These are phyloP conservation scores for Elsinoe arachidis DNA, from an alignment of 2,329 filamentous ascomycete genomes.

Conservation along the genomic window DNA sequence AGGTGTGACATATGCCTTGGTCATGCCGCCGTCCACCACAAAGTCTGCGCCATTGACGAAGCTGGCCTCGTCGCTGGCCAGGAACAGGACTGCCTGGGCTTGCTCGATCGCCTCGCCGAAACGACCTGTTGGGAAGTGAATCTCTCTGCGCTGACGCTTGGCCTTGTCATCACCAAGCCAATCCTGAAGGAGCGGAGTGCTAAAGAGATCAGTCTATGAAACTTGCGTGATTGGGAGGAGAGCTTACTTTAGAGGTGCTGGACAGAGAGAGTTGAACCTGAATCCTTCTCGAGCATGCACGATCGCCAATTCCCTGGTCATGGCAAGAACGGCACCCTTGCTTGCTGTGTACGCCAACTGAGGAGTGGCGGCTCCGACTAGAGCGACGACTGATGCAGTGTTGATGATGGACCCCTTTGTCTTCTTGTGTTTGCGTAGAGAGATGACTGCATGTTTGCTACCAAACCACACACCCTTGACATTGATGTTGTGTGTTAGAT, in stretches of 20 bases:
- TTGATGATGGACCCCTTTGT: slow-evolving; percentile 77
- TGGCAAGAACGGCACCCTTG: slow-evolving; percentile 83
- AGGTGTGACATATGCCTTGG: slow-evolving; percentile 70
- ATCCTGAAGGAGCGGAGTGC: slow-evolving; percentile 81
- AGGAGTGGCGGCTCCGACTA: slow-evolving; percentile 78
- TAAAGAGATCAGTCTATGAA: slow-evolving; percentile 21
- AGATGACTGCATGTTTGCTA: slow-evolving; percentile 80
- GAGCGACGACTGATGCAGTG: slow-evolving; percentile 79
- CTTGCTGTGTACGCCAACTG: slow-evolving; percentile 89
- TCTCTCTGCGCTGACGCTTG: slow-evolving; percentile 73
- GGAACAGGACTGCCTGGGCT: slow-evolving; percentile 78
- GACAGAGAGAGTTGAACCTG: slow-evolving; percentile 85
- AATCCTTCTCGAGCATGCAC: slow-evolving; percentile 84
- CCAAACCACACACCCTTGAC: slow-evolving; percentile 98
- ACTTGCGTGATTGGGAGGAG: background rate
- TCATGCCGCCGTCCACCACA: slow-evolving; percentile 93
- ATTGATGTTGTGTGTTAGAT: slow-evolving; percentile 87
- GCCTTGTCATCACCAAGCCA: slow-evolving; percentile 81
- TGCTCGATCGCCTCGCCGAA: slow-evolving; percentile 94
- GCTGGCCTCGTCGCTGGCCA: slow-evolving; percentile 79
- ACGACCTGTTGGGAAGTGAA: slow-evolving; percentile 80
- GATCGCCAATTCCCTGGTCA: slow-evolving; percentile 85
- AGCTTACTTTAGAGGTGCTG: slow-evolving; percentile 70
- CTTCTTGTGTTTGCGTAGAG: slow-evolving; percentile 73
- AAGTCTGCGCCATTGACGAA: slow-evolving; percentile 90